Percentiles rank a stretch among this genome's conserved stretches.
phyloP scores from a whole-genome alignment of 768 basidiomycete species.

The Tulasnella sp. region DNA sequence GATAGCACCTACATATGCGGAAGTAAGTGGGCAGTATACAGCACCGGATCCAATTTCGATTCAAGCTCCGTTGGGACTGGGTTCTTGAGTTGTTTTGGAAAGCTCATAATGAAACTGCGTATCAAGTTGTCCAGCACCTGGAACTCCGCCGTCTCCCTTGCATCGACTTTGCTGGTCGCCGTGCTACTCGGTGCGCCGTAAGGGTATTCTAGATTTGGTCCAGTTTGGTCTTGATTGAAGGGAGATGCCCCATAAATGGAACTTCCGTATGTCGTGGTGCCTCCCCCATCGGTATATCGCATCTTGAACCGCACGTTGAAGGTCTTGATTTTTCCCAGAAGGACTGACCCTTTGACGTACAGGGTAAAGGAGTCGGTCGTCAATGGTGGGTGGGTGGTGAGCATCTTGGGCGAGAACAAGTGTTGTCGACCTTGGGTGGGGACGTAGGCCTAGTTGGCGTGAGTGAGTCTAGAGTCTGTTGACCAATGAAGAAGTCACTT shows the following conservation, averaged over 20 bases:
- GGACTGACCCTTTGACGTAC: constrained; percentile 27
- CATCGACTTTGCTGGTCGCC: constrained; percentile 40
- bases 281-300: background rate
- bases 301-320: constrained; percentile 26
- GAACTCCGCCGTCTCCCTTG: constrained; percentile 60
- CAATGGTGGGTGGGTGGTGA: constrained; percentile 21
- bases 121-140: constrained; percentile 57
- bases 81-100: constrained; percentile 53
- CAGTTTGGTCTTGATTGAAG: background rate
- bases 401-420: constrained; percentile 15
- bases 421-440: constrained; percentile 25
- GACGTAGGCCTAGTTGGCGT: background rate
- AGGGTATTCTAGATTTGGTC: background rate
- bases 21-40: constrained; percentile 45
- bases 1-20: constrained; percentile 33
- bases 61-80: constrained; percentile 45
- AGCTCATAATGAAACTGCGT: constrained; percentile 54
- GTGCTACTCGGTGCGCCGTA: background rate
- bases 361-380: constrained; percentile 29
- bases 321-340: constrained; percentile 23
- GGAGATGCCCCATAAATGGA: background rate
- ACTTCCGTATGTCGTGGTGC: background rate
- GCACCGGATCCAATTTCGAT: constrained; percentile 49
- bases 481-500: background rate
- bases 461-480: background rate